These are phyloP conservation scores for Heracleum sosnowskyi DNA, from an alignment of 129 eudicot species.

Conservation along the genomic window DNA sequence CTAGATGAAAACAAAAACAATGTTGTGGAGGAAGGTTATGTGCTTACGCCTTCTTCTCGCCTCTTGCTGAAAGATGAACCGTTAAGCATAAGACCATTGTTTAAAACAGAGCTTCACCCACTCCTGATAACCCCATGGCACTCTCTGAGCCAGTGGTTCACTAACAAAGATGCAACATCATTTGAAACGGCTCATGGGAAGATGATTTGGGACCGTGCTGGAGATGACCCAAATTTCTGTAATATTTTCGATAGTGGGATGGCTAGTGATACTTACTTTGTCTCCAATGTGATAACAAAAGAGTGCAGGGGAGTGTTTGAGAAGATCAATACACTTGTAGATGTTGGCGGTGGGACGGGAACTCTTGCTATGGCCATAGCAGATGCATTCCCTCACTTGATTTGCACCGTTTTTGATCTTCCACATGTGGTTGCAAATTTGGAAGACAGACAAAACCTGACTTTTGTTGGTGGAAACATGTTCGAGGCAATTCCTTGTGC, in stretches of 20 bases:
- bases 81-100: neutral
- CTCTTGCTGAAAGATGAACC: constrained; percentile 17
- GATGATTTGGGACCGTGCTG: neutral
- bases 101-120: neutral
- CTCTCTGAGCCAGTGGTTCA: constrained; percentile 5
- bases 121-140: neutral
- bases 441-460: neutral
- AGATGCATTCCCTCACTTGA: neutral
- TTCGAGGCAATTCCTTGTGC: neutral
- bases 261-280: neutral
- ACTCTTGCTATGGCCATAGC: neutral
- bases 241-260: neutral
- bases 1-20: neutral
- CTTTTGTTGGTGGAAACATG: neutral
- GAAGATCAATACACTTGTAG: neutral
- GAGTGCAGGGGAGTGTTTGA: neutral
- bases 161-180: neutral
- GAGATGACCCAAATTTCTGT: neutral
- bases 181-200: neutral
- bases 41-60: neutral
- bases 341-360: constrained; percentile 1
- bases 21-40: neutral
- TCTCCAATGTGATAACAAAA: neutral
- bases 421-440: neutral
- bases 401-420: neutral